These are phyloP conservation scores for Aspergillus ustus DNA, from an alignment of 2,329 filamentous ascomycete genomes.

Conservation along the genomic window DNA sequence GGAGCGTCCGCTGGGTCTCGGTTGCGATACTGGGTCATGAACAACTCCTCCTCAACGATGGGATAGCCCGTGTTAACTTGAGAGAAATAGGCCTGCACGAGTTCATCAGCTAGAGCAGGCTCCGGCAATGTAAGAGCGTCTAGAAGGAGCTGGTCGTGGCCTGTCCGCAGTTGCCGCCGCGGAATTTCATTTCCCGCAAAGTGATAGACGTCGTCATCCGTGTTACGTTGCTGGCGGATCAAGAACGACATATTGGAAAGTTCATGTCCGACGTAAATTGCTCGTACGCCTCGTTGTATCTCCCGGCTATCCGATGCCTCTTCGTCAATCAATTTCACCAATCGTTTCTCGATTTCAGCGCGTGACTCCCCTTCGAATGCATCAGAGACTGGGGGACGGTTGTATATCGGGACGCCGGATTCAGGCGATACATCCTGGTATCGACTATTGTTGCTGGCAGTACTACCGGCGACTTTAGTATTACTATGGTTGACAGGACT, in stretches of 20 bases:
- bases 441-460: constrained; percentile 1
- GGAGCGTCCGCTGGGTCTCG: constrained; percentile 51
- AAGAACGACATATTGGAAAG: constrained; percentile 62
- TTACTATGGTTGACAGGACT: constrained; percentile 7
- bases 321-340: constrained; percentile 57
- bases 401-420: constrained; percentile 28
- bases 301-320: constrained; percentile 52
- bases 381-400: constrained; percentile 33
- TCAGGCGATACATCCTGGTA: constrained; percentile 27
- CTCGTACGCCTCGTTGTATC: constrained; percentile 54
- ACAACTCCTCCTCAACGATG: constrained; percentile 57
- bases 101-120: constrained; percentile 53
- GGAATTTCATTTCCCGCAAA: constrained; percentile 51
- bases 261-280: constrained; percentile 61
- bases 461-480: constrained; percentile 6
- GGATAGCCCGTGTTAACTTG: constrained; percentile 58
- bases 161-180: constrained; percentile 47
- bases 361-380: constrained; percentile 45
- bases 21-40: constrained; percentile 56
- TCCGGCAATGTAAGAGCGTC: constrained; percentile 57
- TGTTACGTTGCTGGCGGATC: constrained; percentile 55
- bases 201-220: constrained; percentile 49
- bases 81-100: constrained; percentile 57
- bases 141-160: constrained; percentile 50
- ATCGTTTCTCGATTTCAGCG: constrained; percentile 50